A percentile compares a stretch with the other conserved stretches of the same genome.
These are phyloP conservation scores for Pulveroboletus sp. DNA, from an alignment of 768 basidiomycete genomes.

Conservation along the genomic window DNA sequence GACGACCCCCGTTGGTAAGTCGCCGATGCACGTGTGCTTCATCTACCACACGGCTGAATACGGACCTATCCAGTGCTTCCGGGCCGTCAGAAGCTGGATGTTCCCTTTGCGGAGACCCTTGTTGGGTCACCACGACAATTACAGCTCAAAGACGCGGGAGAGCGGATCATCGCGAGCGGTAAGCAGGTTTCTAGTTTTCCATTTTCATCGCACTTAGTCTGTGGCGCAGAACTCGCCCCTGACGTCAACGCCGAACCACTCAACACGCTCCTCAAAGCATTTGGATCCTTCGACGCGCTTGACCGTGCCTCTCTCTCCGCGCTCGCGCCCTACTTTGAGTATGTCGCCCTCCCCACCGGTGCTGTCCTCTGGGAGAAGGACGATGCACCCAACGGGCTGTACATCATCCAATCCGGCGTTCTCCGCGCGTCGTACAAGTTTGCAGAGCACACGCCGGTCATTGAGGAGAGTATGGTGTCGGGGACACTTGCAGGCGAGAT, in stretches of 20 bases:
- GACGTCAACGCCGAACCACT: conserved; percentile 56
- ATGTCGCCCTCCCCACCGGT: conserved; percentile 53
- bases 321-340: conserved; percentile 71
- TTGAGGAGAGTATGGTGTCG: conserved; percentile 91
- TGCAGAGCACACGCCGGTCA: conserved; percentile 57
- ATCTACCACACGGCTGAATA: neutral
- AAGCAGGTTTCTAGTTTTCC: conserved; percentile 5
- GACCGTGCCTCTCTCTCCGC: conserved; percentile 57
- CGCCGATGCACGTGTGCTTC: neutral
- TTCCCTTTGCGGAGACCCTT: conserved; percentile 40
- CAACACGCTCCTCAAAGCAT: conserved; percentile 73
- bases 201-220: neutral
- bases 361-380: conserved; percentile 71
- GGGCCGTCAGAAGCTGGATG: conserved; percentile 52
- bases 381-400: conserved; percentile 80
- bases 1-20: conserved; percentile 43
- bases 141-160: conserved; percentile 70
- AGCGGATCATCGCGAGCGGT: conserved; percentile 67
- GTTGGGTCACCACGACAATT: conserved; percentile 64
- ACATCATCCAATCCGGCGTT: conserved; percentile 85
- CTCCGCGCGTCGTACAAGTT: conserved; percentile 83
- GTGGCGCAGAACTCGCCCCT: conserved; percentile 22
- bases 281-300: conserved; percentile 67
- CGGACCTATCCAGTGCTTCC: conserved; percentile 43
- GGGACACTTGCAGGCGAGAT: conserved; percentile 93